Percentiles rank a stretch among this genome's conserved stretches.
Conservation (phyloP, 169 alveolate genomes). For the Plasmodium vivax region DNA sequence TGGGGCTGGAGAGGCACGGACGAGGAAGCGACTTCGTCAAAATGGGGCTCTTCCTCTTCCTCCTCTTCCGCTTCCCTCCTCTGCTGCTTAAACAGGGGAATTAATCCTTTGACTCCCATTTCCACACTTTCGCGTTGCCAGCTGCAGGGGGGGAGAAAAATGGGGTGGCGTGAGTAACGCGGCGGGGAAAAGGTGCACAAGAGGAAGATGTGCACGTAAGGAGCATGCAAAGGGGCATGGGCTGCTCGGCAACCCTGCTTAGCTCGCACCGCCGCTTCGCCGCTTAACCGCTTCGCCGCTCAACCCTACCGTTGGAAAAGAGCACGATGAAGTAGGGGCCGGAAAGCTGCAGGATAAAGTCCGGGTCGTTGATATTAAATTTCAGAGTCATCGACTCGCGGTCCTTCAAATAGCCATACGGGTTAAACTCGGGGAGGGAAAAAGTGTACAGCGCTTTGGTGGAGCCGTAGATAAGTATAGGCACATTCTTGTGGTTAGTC, state of each 20-base stretch:
- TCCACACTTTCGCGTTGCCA: slow-evolving; percentile 65
- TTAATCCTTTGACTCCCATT: slow-evolving; percentile 67
- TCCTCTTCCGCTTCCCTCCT: neutral
- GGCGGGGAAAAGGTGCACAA: neutral
- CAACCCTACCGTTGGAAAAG: slow-evolving; percentile 30
- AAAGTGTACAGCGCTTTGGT: slow-evolving; percentile 64
- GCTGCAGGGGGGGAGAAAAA: slow-evolving; percentile 12
- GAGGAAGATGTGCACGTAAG: neutral
- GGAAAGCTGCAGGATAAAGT: slow-evolving; percentile 50
- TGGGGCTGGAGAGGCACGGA: neutral
- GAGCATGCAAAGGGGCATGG: neutral
- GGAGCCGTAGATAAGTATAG: slow-evolving; percentile 70
- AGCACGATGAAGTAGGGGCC: slow-evolving; percentile 74
- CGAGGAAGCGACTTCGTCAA: neutral
- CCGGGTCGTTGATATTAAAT: slow-evolving; percentile 63
- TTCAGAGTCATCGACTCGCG: slow-evolving; percentile 35
- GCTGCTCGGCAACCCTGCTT: neutral
- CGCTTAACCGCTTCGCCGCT: neutral
- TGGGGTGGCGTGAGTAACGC: neutral
- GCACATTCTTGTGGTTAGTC: slow-evolving; percentile 37
- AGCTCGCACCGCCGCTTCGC: neutral
- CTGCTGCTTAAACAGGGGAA: slow-evolving; percentile 27
- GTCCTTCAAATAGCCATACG: slow-evolving; percentile 67
- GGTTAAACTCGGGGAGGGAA: slow-evolving; percentile 66
- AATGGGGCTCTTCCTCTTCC: neutral